Percentiles rank a stretch among this genome's conserved stretches.
Conservation (phyloP, 2,329 filamentous ascomycete species). For the Whalleya microplaca region DNA sequence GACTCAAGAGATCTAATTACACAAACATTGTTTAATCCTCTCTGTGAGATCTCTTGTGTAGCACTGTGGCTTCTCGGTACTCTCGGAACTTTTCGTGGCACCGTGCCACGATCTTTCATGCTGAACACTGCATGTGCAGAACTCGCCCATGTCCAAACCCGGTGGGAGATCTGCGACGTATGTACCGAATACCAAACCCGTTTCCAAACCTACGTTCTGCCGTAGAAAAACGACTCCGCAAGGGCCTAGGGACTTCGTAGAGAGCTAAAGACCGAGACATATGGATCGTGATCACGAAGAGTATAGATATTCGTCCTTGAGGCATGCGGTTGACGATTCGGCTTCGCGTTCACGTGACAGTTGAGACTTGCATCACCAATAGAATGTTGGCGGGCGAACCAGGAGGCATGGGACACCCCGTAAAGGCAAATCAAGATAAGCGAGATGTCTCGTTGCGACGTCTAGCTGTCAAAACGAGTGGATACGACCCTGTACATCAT, state of each 20-base stretch:
- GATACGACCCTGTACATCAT: background rate
- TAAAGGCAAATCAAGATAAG: conserved; percentile 1
- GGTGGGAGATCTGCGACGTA: conserved; percentile 4
- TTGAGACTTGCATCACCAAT: background rate
- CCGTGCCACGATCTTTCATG: conserved; percentile 19
- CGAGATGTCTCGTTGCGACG: background rate
- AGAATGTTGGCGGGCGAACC: background rate
- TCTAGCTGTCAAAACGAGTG: background rate
- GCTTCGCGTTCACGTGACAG: background rate
- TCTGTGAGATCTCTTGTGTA: conserved; percentile 5
- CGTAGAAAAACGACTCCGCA: conserved; percentile 1
- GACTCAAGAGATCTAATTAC: background rate
- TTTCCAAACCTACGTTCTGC: conserved; percentile 6
- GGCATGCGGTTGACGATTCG: background rate
- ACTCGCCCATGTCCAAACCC: conserved; percentile 5
- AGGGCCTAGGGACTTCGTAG: background rate
- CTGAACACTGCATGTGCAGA: conserved; percentile 5
- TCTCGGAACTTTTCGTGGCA: conserved; percentile 28
- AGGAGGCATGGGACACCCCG: background rate
- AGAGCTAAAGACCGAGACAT: background rate
- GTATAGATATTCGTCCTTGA: no score
- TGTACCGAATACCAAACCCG: background rate
- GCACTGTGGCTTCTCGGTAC: conserved; percentile 28
- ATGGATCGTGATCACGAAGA: background rate
- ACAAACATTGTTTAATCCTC: conserved; percentile 19